Evolutionary conservation across 352 stramenopile genomes (phyloP).

Genomic region (Pythium brachiatum): DNA sequence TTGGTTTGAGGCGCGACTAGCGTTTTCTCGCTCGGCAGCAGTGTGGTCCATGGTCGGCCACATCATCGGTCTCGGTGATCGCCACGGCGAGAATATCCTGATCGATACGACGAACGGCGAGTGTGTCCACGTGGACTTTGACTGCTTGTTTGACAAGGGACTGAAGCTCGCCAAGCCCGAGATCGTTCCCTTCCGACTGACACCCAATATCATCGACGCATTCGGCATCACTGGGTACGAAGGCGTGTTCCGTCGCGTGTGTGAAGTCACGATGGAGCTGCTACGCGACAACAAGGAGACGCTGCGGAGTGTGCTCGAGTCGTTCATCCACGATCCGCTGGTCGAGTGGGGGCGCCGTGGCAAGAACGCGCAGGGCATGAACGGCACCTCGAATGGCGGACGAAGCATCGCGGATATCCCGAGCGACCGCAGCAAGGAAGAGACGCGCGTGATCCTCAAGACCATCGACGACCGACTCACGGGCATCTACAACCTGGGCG

Average conservation of each 20-base stretch:
- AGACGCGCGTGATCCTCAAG: slow-evolving; percentile 84
- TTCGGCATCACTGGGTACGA: slow-evolving; percentile 97
- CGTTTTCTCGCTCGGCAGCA: slow-evolving; percentile 85
- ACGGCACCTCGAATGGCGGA: slow-evolving; percentile 24
- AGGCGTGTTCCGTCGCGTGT: slow-evolving; percentile 91
- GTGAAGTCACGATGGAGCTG: slow-evolving; percentile 90
- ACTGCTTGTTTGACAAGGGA: slow-evolving; percentile 99
- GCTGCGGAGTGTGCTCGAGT: slow-evolving; percentile 97
- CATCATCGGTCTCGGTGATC: slow-evolving; percentile 91
- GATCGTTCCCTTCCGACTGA: slow-evolving; percentile 99
- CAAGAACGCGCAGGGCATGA: slow-evolving; percentile 55
- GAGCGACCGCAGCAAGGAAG: slow-evolving; percentile 79
- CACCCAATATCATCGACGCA: slow-evolving; percentile 99
- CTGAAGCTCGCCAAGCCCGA: slow-evolving; percentile 95
- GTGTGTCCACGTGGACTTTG: slow-evolving; percentile 99
- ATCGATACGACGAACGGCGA: slow-evolving; percentile 97
- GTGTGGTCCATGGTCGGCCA: slow-evolving; percentile 98
- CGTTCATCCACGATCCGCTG: slow-evolving; percentile 98
- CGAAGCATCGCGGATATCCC: slow-evolving; percentile 48
- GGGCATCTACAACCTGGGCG: slow-evolving; percentile 91
- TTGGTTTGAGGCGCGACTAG: slow-evolving; percentile 96
- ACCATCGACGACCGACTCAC: slow-evolving; percentile 91
- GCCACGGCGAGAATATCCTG: slow-evolving; percentile 99
- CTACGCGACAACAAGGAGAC: slow-evolving; percentile 97
- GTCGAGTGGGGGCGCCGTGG: slow-evolving; percentile 88